phyloP scores from a whole-genome alignment of 2,329 filamentous ascomycete genomes.

The Aureobasidium sp. region DNA sequence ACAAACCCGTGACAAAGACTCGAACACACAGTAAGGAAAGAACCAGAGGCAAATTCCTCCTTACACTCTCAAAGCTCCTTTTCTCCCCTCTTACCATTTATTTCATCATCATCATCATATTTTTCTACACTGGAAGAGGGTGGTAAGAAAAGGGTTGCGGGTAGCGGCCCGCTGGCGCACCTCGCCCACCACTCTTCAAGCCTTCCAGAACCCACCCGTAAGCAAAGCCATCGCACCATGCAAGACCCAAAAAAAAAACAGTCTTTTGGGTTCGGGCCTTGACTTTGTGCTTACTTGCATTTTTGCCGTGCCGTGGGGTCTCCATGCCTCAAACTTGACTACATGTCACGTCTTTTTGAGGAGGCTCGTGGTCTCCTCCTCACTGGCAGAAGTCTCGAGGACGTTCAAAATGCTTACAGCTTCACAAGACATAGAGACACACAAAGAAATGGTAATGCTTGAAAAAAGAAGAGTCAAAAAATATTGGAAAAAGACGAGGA shows the following conservation, averaged over 20 bases:
- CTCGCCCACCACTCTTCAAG: not conserved
- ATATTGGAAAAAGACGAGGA: not conserved
- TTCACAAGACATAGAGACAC: not conserved
- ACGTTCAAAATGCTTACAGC: too few species aligned
- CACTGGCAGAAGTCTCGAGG: too few species aligned
- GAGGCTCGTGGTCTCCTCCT: too few species aligned
- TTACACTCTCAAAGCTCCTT: too few species aligned
- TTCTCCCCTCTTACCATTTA: too few species aligned
- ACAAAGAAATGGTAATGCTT: too few species aligned
- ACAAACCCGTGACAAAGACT: too few species aligned
- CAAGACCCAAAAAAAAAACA: not conserved
- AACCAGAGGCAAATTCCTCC: too few species aligned
- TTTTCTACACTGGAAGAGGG: too few species aligned
- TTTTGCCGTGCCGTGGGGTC: not conserved
- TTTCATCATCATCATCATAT: too few species aligned
- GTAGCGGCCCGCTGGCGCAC: not conserved
- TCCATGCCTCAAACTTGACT: not conserved
- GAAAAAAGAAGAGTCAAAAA: not conserved
- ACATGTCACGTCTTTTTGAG: not conserved
- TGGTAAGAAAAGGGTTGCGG: not conserved
- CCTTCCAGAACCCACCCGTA: not conserved
- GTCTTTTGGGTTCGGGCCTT: not conserved
- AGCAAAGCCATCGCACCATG: not conserved
- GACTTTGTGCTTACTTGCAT: not conserved
- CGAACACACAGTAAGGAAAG: too few species aligned